Evolutionary conservation across 1,284 basidiomycete genomes (phyloP), one percentile per base, ranked within the genome.

Genomic region (Apiotrichum montevideense): DNA sequence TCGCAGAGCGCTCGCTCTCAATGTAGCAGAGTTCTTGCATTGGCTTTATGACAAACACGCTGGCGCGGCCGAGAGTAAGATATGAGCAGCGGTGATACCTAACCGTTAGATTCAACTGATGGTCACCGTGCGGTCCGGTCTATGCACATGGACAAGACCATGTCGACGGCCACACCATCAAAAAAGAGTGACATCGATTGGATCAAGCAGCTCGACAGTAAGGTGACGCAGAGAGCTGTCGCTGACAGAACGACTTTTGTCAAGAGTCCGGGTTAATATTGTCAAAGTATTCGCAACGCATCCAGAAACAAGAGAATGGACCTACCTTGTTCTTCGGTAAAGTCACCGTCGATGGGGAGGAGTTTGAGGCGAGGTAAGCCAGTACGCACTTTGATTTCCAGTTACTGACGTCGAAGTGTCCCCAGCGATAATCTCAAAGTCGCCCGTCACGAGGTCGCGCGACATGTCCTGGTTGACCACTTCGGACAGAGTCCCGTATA

Each of bases 381-480:
- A 13, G 37, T 13, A n/a, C 37, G 29, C 37, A 39, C 37, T 34
- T 10, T 29, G 49, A 29, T 33, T 8, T 39, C 10, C 42, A 14
- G 2, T 11, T 6, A 15, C 4, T 14, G n/a, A n/a, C 13, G 11
- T n/a, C 34, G 41, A 41, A 57, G 49, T 32, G 11, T 8, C 21
- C 33, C 4, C 7, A 37, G 33, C 46, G 6, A 40, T 7, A 58
- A 50, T 32, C 41, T 64, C 52, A 44, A 53, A 5, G 58, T 58
- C 14, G 64, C 61, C 2, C 57, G 61, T 14, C 58, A 65, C 39
- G 49, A 60, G 6, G 54, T 65, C 10, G 66, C 67, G 11, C 48
- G 46, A 8, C 35, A 55, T 34, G 64, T 67, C 15, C 58, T 55
- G 32, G n/a, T 32, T 15, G 58, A 65, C 35, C 54, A 62, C 42